A percentile compares a stretch with the other conserved stretches of the same genome.
These are phyloP conservation scores for Tetrapisispora namnaoensis DNA, from an alignment of 805 yeast species.

Conservation along the genomic window DNA sequence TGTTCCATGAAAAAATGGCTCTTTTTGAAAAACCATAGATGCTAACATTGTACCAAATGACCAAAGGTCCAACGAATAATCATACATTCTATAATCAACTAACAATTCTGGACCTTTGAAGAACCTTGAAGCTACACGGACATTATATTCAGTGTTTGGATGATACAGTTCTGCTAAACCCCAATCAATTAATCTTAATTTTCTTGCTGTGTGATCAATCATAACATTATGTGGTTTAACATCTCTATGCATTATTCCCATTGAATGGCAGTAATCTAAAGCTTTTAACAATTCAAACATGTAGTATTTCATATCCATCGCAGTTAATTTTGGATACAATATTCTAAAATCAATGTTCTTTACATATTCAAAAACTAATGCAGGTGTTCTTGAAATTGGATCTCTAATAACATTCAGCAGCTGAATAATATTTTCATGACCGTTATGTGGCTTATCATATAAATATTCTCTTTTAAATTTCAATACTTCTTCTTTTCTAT, in stretches of 20 bases:
- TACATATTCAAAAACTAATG: conserved; percentile 76
- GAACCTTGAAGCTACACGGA: conserved; percentile 86
- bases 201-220: conserved; percentile 72
- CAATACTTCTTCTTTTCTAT: conserved; percentile 19
- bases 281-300: conserved; percentile 76
- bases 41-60: conserved; percentile 90
- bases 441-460: conserved; percentile 28
- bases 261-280: conserved; percentile 80
- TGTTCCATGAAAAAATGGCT: conserved; percentile 86
- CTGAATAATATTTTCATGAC: conserved; percentile 60
- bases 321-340: conserved; percentile 69
- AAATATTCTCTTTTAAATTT: conserved; percentile 19
- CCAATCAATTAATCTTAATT: conserved; percentile 84
- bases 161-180: conserved; percentile 93
- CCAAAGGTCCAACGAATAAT: conserved; percentile 89
- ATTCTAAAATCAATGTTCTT: conserved; percentile 75
- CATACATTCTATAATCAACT: conserved; percentile 79
- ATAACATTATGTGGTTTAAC: conserved; percentile 93
- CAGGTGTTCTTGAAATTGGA: conserved; percentile 71
- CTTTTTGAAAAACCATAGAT: conserved; percentile 79
- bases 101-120: conserved; percentile 90
- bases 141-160: conserved; percentile 80
- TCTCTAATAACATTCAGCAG: conserved; percentile 77
- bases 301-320: conserved; percentile 69
- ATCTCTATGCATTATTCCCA: conserved; percentile 94